phyloP scores from a whole-genome alignment of 108 stramenopile genomes.

The Pseudonitzschia pungens region DNA sequence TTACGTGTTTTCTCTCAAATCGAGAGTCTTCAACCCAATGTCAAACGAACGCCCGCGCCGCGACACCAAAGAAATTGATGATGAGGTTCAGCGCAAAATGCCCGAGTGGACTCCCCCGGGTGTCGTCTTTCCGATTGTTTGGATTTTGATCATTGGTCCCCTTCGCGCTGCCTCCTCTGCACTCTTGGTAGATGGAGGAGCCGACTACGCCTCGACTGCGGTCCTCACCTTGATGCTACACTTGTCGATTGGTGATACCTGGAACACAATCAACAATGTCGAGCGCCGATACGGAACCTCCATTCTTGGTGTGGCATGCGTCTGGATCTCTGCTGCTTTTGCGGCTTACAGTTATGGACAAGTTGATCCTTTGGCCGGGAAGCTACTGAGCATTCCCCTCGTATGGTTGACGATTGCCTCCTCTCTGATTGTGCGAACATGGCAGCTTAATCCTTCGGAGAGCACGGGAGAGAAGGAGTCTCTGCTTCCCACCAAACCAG shows the following conservation, averaged over 20 bases:
- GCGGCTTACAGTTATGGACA: slow-evolving; percentile 66
- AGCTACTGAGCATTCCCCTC: slow-evolving; percentile 61
- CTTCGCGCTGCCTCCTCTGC: slow-evolving; percentile 76
- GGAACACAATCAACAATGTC: slow-evolving; percentile 96
- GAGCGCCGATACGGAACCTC: slow-evolving; percentile 83
- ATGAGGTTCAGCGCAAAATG: slow-evolving; percentile 50
- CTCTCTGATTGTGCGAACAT: slow-evolving; percentile 68
- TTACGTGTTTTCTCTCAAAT: slow-evolving; percentile 48
- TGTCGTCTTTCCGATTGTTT: slow-evolving; percentile 91
- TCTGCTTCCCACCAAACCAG: slow-evolving; percentile 55
- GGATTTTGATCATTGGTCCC: slow-evolving; percentile 85
- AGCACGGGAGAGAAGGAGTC: slow-evolving; percentile 44
- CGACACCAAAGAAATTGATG: slow-evolving; percentile 32
- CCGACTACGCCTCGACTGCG: slow-evolving; percentile 37
- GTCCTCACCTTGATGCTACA: slow-evolving; percentile 78
- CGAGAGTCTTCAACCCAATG: slow-evolving; percentile 57
- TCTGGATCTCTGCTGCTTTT: slow-evolving; percentile 57
- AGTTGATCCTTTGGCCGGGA: slow-evolving; percentile 65
- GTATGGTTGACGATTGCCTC: slow-evolving; percentile 77
- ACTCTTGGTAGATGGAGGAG: slow-evolving; percentile 50
- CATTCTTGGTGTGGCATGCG: slow-evolving; percentile 61
- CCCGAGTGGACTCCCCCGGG: slow-evolving; percentile 90
- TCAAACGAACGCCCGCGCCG: slow-evolving; percentile 46
- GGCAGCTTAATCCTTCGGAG: slow-evolving; percentile 71
- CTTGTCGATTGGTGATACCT: slow-evolving; percentile 88